These are phyloP conservation scores for Macrolepiota fuliginosa DNA, from an alignment of 768 basidiomycete species.

Conservation along the genomic window DNA sequence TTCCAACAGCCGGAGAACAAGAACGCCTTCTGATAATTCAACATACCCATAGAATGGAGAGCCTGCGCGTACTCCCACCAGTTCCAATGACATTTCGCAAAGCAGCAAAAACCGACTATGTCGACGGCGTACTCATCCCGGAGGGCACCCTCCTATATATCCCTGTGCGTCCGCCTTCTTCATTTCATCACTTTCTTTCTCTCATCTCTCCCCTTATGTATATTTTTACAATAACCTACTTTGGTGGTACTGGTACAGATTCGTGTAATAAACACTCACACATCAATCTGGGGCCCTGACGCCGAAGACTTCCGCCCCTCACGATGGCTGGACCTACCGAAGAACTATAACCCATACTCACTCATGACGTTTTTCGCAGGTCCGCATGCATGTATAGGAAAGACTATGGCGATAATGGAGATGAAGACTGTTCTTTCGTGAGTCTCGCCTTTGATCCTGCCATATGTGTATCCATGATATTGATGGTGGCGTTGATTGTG, in stretches of 20 bases:
- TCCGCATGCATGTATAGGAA: constrained; percentile 46
- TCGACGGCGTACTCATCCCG: constrained; percentile 41
- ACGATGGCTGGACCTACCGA: constrained; percentile 43
- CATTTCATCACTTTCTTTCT: background rate
- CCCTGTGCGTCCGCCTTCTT: constrained; percentile 29
- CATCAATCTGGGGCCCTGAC: constrained; percentile 48
- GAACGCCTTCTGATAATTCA: background rate
- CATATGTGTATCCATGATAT: no score
- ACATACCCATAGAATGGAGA: constrained; percentile 34
- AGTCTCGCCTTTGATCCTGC: constrained; percentile 2
- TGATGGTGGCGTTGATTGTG: no score
- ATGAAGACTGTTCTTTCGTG: constrained; percentile 46
- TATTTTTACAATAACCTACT: background rate
- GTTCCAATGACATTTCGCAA: constrained; percentile 38
- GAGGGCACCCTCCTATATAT: constrained; percentile 44
- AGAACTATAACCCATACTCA: constrained; percentile 33
- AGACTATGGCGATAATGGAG: constrained; percentile 46
- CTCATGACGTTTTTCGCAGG: constrained; percentile 42
- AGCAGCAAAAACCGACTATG: constrained; percentile 35
- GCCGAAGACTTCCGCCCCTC: constrained; percentile 47
- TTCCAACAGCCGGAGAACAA: background rate
- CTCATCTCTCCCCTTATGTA: no score
- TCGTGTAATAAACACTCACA: constrained; percentile 48
- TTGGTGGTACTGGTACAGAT: constrained; percentile 31
- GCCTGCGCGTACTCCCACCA: constrained; percentile 39